phyloP scores from a whole-genome alignment of 768 basidiomycete species.

The Amanita subjunquillea region DNA sequence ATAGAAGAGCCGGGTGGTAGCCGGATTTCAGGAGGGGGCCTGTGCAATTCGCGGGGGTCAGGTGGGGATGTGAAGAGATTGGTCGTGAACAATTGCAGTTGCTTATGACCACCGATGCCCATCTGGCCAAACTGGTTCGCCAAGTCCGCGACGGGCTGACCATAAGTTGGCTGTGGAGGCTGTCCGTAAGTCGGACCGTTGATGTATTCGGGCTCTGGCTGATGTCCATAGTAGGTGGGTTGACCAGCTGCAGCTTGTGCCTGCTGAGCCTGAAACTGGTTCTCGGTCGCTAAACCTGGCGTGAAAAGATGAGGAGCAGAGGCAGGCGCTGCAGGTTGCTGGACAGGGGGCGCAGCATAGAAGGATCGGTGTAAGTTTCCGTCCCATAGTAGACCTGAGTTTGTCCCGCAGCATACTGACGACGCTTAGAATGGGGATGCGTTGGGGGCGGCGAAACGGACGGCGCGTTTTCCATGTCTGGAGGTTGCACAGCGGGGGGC shows the following conservation, averaged over 20 bases:
- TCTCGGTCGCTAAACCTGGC: conserved; percentile 67
- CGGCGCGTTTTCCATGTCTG: conserved; percentile 27
- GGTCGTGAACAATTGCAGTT: conserved; percentile 71
- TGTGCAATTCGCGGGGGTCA: conserved; percentile 75
- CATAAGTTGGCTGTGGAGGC: conserved; percentile 26
- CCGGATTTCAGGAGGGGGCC: conserved; percentile 81
- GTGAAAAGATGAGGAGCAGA: conserved; percentile 63
- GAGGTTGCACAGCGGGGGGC: conserved; percentile 37
- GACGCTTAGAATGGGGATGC: conserved; percentile 47
- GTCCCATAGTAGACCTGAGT: conserved; percentile 78
- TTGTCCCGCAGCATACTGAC: conserved; percentile 92
- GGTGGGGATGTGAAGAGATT: conserved; percentile 92
- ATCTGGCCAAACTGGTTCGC: conserved; percentile 84
- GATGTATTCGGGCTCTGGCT: conserved; percentile 36
- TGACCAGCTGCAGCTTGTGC: conserved; percentile 27
- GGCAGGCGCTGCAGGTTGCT: conserved; percentile 26
- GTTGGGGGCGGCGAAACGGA: conserved; percentile 35
- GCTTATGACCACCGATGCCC: conserved; percentile 73
- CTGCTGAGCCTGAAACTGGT: conserved; percentile 60
- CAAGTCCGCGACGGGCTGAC: conserved; percentile 51
- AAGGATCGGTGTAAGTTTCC: conserved; percentile 33
- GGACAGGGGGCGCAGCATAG: conserved; percentile 26
- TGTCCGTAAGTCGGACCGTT: conserved; percentile 30
- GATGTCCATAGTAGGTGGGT: conserved; percentile 30
- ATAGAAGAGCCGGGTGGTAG: conserved; percentile 80